These are phyloP conservation scores for Cyclotella baltica DNA, from an alignment of 108 stramenopile genomes.

Conservation along the genomic window DNA sequence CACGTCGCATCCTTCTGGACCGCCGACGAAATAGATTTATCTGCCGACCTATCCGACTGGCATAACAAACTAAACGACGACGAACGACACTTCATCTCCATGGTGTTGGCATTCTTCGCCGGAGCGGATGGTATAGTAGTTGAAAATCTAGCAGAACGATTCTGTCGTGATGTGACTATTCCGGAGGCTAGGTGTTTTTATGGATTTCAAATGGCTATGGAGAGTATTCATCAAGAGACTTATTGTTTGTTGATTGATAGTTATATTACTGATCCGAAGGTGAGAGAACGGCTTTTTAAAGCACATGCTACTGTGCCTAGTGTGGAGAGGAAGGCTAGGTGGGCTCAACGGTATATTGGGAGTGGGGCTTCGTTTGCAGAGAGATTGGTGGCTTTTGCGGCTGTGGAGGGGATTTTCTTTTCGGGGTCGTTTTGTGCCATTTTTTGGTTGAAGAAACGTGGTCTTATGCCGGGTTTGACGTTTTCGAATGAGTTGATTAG, in stretches of 20 bases:
- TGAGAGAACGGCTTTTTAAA: constrained; percentile 82
- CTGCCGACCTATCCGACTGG: constrained; percentile 97
- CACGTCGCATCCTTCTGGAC: constrained; percentile 99
- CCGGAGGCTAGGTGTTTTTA: constrained; percentile 99
- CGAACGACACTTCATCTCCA: constrained; percentile 98
- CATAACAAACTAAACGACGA: constrained; percentile 84
- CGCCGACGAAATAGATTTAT: constrained; percentile 99
- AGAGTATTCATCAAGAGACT: constrained; percentile 99
- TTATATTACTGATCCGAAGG: constrained; percentile 90
- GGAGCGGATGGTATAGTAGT: constrained; percentile 99
- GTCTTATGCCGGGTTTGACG: constrained; percentile 98
- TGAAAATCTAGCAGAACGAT: constrained; percentile 98
- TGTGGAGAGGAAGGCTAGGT: constrained; percentile 97
- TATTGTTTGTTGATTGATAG: constrained; percentile 99
- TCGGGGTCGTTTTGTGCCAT: constrained; percentile 98
- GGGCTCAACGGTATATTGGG: constrained; percentile 97
- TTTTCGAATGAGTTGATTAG: constrained; percentile 99
- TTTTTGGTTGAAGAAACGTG: constrained; percentile 99
- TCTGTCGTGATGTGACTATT: constrained; percentile 94
- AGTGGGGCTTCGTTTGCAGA: constrained; percentile 95
- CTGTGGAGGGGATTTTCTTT: constrained; percentile 99
- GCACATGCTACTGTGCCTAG: constrained; percentile 96
- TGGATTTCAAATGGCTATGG: constrained; percentile 99
- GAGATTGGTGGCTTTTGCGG: constrained; percentile 98
- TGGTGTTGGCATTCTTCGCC: constrained; percentile 99